phyloP scores from a whole-genome alignment of 768 basidiomycete species.

The Boletus sp. region DNA sequence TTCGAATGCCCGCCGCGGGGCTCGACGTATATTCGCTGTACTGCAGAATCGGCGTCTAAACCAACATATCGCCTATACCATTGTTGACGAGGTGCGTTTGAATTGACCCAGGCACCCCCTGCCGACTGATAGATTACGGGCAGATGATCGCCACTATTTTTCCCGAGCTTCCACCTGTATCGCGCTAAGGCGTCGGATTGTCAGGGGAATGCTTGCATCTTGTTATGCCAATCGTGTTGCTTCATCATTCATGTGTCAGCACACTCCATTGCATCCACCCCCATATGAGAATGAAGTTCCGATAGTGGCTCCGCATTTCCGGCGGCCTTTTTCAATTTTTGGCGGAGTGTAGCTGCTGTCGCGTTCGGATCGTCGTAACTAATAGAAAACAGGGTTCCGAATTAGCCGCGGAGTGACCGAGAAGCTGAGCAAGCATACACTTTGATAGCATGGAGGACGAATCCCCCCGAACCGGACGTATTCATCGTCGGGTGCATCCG shows the following conservation, averaged over 20 bases:
- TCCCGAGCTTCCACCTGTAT: slow-evolving; percentile 40
- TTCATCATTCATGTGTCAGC: not conserved
- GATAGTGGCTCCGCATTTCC: not conserved
- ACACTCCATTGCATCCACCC: slow-evolving; percentile 11
- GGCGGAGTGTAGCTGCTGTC: slow-evolving; percentile 45
- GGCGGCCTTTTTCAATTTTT: slow-evolving; percentile 34
- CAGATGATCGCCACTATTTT: slow-evolving; percentile 62
- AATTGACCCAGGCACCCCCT: not conserved
- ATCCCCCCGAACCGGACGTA: slow-evolving; percentile 86
- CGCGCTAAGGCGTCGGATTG: slow-evolving; percentile 1
- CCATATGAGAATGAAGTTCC: slow-evolving; percentile 12
- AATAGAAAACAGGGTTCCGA: not conserved
- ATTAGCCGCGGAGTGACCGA: not conserved
- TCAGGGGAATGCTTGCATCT: not conserved
- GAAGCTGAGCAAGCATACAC: slow-evolving; percentile 48
- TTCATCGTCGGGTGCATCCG: slow-evolving; percentile 95
- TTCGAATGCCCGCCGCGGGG: slow-evolving; percentile 89
- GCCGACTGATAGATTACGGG: slow-evolving; percentile 3
- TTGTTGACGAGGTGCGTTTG: slow-evolving; percentile 78
- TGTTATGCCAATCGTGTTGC: not conserved
- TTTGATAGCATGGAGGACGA: slow-evolving; percentile 80
- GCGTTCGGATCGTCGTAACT: slow-evolving; percentile 69
- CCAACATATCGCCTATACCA: slow-evolving; percentile 85
- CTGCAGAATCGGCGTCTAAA: slow-evolving; percentile 93
- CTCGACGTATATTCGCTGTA: slow-evolving; percentile 88